Evolutionary conservation across 2,329 filamentous ascomycete genomes (phyloP), one percentile per base, ranked within the genome.

Genomic region (Huntiella abstrusa): DNA sequence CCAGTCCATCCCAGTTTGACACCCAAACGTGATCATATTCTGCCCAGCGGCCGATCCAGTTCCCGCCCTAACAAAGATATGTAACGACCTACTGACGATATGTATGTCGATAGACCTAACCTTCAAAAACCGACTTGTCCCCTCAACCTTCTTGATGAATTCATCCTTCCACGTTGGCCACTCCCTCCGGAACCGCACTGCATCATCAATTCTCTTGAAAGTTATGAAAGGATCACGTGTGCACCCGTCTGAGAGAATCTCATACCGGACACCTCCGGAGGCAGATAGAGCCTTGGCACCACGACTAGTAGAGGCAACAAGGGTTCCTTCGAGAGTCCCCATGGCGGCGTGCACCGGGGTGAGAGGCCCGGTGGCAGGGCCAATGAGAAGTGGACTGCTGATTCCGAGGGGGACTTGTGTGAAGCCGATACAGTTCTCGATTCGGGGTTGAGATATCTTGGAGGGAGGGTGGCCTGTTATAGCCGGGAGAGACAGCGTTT

Each of bases 361-460:
- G 12, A 35, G 16, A n/a, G 13, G 28, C 16, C 33, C 45, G 10
- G 17, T 8, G 12, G 19, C 17, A 1, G 4, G 8, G 13, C n/a
- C 12, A 16, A 47, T 36, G n/a, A 28, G 33, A 15, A 47, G 39
- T 16, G 45, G 45, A 13, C 45, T 33, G 6, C 39, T 40, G 19
- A 47, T 36, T 7, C 39, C 45, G 11, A 47, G 3, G 17, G 45
- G 45, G 33, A 47, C 16, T 22, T 36, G 36, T 17, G 33, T 33
- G 34, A 47, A 47, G 33, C 45, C 45, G 12, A 37, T 16, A 15
- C 41, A 43, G 37, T 47, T 47, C n/a, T 47, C 45, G 22, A 47
- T 43, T 12, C 7, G 38, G 32, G 17, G 22, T 22, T 22, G 22
- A 22, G 22, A 22, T 22, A 22, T 22, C 22, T 22, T 22, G 22